phyloP scores from a whole-genome alignment of 495 filamentous ascomycete species.

The Cryomyces minteri region DNA sequence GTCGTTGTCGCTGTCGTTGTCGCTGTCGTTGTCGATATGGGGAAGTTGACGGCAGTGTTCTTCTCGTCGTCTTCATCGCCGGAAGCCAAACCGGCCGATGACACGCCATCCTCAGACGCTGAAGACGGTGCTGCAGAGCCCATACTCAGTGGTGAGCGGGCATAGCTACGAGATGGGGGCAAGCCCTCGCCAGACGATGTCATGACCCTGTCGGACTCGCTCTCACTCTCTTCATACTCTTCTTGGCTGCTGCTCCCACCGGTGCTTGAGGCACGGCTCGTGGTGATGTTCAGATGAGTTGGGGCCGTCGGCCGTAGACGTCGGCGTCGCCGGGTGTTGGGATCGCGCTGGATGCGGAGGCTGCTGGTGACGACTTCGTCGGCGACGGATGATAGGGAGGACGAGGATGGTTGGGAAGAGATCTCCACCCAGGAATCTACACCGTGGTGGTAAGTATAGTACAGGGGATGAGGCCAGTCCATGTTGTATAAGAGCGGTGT shows the following conservation, averaged over 20 bases:
- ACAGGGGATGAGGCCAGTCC: background rate
- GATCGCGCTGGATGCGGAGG: conserved; percentile 47
- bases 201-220: conserved; percentile 66
- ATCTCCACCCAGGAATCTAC: conserved; percentile 96
- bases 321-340: conserved; percentile 26
- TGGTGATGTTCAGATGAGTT: conserved; percentile 22
- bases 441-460: background rate
- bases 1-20: too few species aligned
- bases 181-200: conserved; percentile 73
- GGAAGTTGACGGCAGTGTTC: conserved; percentile 57
- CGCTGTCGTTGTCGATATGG: too few species aligned
- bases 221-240: conserved; percentile 76
- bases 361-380: conserved; percentile 83
- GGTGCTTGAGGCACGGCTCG: conserved; percentile 2
- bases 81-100: conserved; percentile 10
- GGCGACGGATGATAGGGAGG: conserved; percentile 62
- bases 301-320: conserved; percentile 30
- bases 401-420: conserved; percentile 80
- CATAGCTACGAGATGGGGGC: conserved; percentile 12
- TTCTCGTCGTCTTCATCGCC: conserved; percentile 70
- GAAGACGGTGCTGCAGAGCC: conserved; percentile 1
- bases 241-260: conserved; percentile 63
- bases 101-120: conserved; percentile 4
- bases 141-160: background rate
- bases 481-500: background rate